Evolutionary conservation across 129 eudicot species (phyloP), one percentile per base, ranked within the genome.

Genomic region (Chrysanthemum seticuspe): DNA sequence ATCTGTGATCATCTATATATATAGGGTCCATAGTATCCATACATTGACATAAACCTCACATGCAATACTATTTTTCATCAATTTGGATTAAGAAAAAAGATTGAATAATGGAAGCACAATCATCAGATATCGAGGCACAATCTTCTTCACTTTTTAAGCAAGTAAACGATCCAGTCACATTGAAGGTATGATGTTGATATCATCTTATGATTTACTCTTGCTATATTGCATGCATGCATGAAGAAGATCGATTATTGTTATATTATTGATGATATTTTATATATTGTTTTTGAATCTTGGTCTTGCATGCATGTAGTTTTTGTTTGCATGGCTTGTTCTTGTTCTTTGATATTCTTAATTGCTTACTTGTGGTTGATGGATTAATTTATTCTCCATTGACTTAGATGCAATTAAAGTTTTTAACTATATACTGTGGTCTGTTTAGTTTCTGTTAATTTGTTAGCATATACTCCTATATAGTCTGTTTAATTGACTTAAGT

Each of bases 91-190:
- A 62, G 36, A 62, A 14, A 7, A 10, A 53, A 6, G 45, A 13
- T 18, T 9, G 62, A 67, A 15, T 9, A 15, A 75, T 44, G 49
- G 73, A 67, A 56, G 1, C 65, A 23, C 80, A 71, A 56, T 80
- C 80, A 85, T 73, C 6, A 59, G 87, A 86, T 62, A 11, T 80
- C 10, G 90, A 86, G 78, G 80, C 83, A 52, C 87, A 82, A 59
- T 62, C 64, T 5, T 48, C 77, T 4, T 6, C 70, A 44, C 59
- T 84, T n/a, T 76, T 79, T 78, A 70, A 69, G 31, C 82, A 84
- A 36, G 74, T 76, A 7, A 68, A 76, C 62, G 83, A 85, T 10
- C 78, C 85, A 16, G 83, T 88, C 23, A 27, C 74, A 8, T 78
- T 88, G 71, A 85, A 83, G 90, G 95, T 85, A 31, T 25, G 27